phyloP scores from a whole-genome alignment of 2,329 filamentous ascomycete species.

The Hypoxylon sp. region DNA sequence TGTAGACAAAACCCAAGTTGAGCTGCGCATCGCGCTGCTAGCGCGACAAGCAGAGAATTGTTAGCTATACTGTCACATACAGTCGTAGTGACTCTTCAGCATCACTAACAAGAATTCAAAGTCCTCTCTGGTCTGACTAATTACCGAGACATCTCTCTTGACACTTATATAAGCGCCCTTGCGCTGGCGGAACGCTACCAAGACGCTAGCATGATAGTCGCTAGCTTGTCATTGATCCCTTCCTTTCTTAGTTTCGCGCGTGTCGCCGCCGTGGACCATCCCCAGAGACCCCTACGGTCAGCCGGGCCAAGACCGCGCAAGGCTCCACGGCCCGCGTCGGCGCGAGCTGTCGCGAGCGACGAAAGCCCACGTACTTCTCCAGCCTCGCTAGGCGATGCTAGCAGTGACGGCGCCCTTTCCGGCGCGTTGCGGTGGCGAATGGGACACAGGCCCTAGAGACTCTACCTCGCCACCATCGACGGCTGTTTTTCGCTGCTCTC shows the following conservation, averaged over 20 bases:
- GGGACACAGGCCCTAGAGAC: not conserved
- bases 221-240: conserved; percentile 6
- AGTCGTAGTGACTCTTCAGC: conserved; percentile 6
- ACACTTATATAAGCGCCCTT: conserved; percentile 10
- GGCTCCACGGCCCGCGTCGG: conserved; percentile 16
- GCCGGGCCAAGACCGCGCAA: conserved; percentile 10
- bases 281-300: conserved; percentile 7
- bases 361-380: not conserved
- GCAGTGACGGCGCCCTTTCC: conserved; percentile 12
- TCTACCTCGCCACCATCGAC: conserved; percentile 9
- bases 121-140: not conserved
- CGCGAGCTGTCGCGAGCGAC: conserved; percentile 13
- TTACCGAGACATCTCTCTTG: conserved; percentile 2
- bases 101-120: not conserved
- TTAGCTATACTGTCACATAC: not conserved
- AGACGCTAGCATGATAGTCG: conserved; percentile 1
- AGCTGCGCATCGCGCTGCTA: not conserved
- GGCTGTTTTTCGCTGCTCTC: conserved; percentile 23
- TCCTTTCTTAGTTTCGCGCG: conserved; percentile 7
- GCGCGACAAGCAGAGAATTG: not conserved
- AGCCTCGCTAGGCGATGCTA: conserved; percentile 2
- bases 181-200: conserved; percentile 1
- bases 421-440: conserved; percentile 8
- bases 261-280: conserved; percentile 12
- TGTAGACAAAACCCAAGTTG: not conserved